Conservation (phyloP, 1,284 basidiomycete genomes). For the Moniliella sp. region DNA sequence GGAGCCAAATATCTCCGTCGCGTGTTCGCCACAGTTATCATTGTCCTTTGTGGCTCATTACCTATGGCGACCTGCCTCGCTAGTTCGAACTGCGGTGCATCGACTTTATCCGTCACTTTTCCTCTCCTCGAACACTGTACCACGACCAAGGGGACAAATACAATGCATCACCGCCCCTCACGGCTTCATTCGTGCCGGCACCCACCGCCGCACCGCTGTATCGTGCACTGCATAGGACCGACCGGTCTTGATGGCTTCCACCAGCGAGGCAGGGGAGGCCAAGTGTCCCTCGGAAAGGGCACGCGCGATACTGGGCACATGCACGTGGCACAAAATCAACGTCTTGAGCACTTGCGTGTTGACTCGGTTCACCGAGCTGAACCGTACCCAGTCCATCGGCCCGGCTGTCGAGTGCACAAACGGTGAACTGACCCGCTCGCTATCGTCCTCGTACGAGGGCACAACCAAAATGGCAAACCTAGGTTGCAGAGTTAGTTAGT, state of each 20-base stretch:
- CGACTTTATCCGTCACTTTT: too few relatives aligned
- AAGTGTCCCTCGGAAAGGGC: constrained; percentile 4
- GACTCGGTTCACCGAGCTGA: constrained; percentile 86
- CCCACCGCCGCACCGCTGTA: constrained; percentile 61
- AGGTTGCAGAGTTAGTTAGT: constrained; percentile 31
- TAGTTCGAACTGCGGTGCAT: too few relatives aligned
- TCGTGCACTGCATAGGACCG: constrained; percentile 50
- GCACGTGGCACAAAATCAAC: constrained; percentile 21
- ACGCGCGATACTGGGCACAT: constrained; percentile 11
- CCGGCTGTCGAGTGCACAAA: constrained; percentile 3
- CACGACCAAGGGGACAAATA: too few relatives aligned
- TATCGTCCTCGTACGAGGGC: constrained; percentile 61
- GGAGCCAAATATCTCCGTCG: too few relatives aligned
- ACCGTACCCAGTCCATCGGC: constrained; percentile 69
- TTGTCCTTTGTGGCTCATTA: too few relatives aligned
- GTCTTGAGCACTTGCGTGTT: constrained; percentile 83
- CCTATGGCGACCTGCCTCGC: too few relatives aligned
- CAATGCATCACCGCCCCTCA: too few relatives aligned
- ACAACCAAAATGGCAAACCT: constrained; percentile 71
- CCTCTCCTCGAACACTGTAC: too few relatives aligned
- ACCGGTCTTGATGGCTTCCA: constrained; percentile 43
- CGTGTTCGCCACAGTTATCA: too few relatives aligned
- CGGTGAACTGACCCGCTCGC: constrained; percentile 37
- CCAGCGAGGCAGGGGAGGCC: constrained; percentile 37
- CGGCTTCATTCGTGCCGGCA: constrained; percentile 80